phyloP scores from a whole-genome alignment of 768 basidiomycete genomes.

The Holtermanniella nyarrowii region DNA sequence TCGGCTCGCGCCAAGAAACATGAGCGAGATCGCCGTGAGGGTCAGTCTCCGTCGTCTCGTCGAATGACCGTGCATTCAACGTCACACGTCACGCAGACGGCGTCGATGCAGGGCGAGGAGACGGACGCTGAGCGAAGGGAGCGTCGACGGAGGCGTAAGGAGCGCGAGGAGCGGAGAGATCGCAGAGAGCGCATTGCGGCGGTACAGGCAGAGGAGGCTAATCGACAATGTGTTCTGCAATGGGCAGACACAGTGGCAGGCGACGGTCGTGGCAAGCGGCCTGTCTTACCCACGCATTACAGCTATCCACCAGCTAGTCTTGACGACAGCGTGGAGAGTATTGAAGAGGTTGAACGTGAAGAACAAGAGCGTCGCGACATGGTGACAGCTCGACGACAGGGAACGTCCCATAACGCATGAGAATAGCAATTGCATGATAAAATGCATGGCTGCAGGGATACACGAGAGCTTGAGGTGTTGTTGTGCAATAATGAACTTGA shows the following conservation, averaged over 20 bases:
- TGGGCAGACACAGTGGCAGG: not conserved
- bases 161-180: not conserved
- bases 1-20: not conserved
- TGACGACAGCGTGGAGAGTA: not conserved
- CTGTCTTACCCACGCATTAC: not conserved
- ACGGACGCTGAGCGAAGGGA: not conserved
- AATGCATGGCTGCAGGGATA: too few species aligned
- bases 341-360: not conserved
- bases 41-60: not conserved
- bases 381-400: too few species aligned
- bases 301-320: not conserved
- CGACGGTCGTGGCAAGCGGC: not conserved
- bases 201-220: not conserved
- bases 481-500: too few species aligned
- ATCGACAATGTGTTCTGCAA: too few species aligned
- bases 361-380: constrained; percentile 15
- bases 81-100: not conserved
- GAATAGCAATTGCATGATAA: too few species aligned
- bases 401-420: too few species aligned
- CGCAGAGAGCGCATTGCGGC: not conserved
- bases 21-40: not conserved
- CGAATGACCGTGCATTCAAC: not conserved
- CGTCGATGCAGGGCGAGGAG: not conserved
- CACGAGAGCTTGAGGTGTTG: too few species aligned
- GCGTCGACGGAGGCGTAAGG: not conserved